phyloP scores from a whole-genome alignment of 352 stramenopile genomes.

The Phytophthora rubi region DNA sequence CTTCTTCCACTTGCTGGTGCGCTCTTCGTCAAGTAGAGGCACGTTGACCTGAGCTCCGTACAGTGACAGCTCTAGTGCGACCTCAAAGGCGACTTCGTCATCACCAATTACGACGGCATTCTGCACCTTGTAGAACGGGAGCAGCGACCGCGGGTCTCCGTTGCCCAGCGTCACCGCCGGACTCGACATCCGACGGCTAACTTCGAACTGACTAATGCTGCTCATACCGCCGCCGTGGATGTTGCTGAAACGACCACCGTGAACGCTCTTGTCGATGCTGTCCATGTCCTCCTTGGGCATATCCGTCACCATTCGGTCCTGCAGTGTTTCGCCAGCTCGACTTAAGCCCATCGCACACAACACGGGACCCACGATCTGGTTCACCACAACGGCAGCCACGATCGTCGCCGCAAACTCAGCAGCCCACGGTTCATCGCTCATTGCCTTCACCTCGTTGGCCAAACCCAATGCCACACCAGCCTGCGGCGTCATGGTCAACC shows the following conservation, averaged over 20 bases:
- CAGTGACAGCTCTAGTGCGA: slow-evolving; percentile 63
- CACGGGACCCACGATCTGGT: slow-evolving; percentile 73
- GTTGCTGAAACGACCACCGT: slow-evolving; percentile 9
- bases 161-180: slow-evolving; percentile 29
- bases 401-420: slow-evolving; percentile 68
- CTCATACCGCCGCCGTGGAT: slow-evolving; percentile 4
- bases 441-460: slow-evolving; percentile 63
- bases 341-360: slow-evolving; percentile 61
- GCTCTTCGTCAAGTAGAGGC: slow-evolving; percentile 62
- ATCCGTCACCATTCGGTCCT: slow-evolving; percentile 22
- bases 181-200: slow-evolving; percentile 11
- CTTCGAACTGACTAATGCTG: slow-evolving; percentile 10
- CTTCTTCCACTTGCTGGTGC: slow-evolving; percentile 58
- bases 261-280: slow-evolving; percentile 13
- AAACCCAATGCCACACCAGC: slow-evolving; percentile 66
- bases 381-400: slow-evolving; percentile 69
- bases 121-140: slow-evolving; percentile 57
- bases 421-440: slow-evolving; percentile 62
- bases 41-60: slow-evolving; percentile 69
- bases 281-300: slow-evolving; percentile 11
- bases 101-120: slow-evolving; percentile 68
- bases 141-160: slow-evolving; percentile 45
- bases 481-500: slow-evolving; percentile 76
- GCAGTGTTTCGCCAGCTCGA: slow-evolving; percentile 54
- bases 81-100: slow-evolving; percentile 66